Evolutionary conservation across 306 rosid genomes (phyloP).

Genomic region (Vicia faba): DNA sequence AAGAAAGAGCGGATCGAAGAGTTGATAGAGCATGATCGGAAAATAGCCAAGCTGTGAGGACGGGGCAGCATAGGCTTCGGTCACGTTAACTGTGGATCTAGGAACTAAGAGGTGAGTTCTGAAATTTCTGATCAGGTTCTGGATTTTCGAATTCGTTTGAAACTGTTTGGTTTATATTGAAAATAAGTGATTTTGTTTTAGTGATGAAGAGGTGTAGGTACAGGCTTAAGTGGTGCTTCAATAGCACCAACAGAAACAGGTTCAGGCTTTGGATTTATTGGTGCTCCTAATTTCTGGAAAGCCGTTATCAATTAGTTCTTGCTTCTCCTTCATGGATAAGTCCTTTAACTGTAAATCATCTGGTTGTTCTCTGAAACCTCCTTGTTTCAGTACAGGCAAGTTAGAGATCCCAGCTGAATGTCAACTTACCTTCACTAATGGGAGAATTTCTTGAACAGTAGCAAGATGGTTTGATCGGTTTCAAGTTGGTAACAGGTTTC

Average conservation of each 20-base stretch:
- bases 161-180: no score
- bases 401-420: conserved; percentile 42
- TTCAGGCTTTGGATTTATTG: conserved; percentile 45
- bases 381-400: conserved; percentile 44
- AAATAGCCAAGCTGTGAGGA: no score
- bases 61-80: no score
- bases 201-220: conserved; percentile 37
- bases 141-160: no score
- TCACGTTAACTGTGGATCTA: no score
- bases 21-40: conserved; percentile 86
- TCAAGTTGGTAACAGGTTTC: no score
- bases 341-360: conserved; percentile 46
- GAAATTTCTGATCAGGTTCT: no score
- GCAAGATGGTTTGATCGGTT: conserved; percentile 53
- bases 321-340: conserved; percentile 51
- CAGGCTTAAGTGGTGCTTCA: conserved; percentile 38
- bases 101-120: no score
- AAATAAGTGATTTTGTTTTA: no score
- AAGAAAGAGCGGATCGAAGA: conserved; percentile 71
- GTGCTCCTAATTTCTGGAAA: conserved; percentile 46
- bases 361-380: conserved; percentile 42
- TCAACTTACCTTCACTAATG: conserved; percentile 46
- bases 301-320: conserved; percentile 42
- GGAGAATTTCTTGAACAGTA: conserved; percentile 48
- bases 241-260: conserved; percentile 43